These are phyloP conservation scores for Botrytis aclada DNA, from an alignment of 2,329 filamentous ascomycete genomes.

Conservation along the genomic window DNA sequence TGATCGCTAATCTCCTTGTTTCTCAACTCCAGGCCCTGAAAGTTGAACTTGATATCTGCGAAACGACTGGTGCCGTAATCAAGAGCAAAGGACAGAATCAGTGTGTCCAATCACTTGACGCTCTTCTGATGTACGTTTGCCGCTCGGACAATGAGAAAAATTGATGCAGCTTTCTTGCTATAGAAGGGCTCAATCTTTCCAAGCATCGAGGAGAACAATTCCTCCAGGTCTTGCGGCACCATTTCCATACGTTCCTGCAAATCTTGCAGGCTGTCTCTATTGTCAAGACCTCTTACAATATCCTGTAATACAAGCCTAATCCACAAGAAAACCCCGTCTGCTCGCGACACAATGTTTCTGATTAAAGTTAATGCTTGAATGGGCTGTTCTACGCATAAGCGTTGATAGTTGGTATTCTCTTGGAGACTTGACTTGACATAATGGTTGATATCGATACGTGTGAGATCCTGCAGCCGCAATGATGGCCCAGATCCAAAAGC, in stretches of 20 bases:
- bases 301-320: conserved; percentile 19
- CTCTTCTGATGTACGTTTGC: background rate
- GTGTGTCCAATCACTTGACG: background rate
- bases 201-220: conserved; percentile 28
- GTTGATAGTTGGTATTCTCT: background rate
- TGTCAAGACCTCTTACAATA: conserved; percentile 15
- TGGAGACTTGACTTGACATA: conserved; percentile 16
- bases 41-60: background rate
- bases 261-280: conserved; percentile 25
- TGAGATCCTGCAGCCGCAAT: conserved; percentile 18
- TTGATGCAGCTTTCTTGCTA: background rate
- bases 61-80: background rate
- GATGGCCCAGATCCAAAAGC: background rate
- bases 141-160: background rate
- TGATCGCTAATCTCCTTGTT: background rate
- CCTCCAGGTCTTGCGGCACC: conserved; percentile 29
- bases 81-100: background rate
- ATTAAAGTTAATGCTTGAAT: background rate
- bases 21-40: background rate
- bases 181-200: conserved; percentile 24
- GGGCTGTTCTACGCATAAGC: background rate
- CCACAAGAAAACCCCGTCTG: conserved; percentile 24
- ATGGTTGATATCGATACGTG: conserved; percentile 11
- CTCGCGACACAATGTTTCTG: conserved; percentile 6
- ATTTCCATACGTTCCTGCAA: conserved; percentile 24